Percentiles rank a stretch among this genome's conserved stretches.
phyloP scores from a whole-genome alignment of 2,329 filamentous ascomycete species.

The Akanthomyces muscarius region DNA sequence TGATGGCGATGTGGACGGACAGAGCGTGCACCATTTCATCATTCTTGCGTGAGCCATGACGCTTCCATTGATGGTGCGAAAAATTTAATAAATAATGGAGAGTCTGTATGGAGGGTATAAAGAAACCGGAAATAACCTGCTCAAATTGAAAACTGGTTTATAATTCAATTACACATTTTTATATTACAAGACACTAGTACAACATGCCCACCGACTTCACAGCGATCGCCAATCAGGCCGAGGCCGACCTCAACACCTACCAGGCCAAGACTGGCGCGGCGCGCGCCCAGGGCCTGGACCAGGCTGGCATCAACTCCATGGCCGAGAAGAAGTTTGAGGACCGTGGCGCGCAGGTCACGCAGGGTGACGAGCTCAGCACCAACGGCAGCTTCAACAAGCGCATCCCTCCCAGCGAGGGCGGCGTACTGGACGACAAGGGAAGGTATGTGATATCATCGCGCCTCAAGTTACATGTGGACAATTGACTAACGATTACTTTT shows the following conservation, averaged over 20 bases:
- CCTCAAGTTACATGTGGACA: background rate
- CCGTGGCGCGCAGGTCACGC: conserved; percentile 35
- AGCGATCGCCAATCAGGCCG: conserved; percentile 42
- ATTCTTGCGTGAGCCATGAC: conserved; percentile 7
- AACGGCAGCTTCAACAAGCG: conserved; percentile 43
- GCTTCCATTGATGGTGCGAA: background rate
- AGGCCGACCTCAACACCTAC: conserved; percentile 46
- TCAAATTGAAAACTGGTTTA: background rate
- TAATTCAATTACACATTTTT: background rate
- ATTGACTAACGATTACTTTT: conserved; percentile 17
- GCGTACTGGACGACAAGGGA: conserved; percentile 40
- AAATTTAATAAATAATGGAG: background rate
- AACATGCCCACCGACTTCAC: conserved; percentile 30
- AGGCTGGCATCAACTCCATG: conserved; percentile 39
- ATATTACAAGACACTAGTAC: background rate
- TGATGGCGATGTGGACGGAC: background rate
- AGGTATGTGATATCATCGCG: conserved; percentile 33
- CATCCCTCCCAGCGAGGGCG: conserved; percentile 44
- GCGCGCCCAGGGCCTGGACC: conserved; percentile 36
- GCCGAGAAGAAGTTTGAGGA: conserved; percentile 39
- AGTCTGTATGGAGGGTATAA: background rate
- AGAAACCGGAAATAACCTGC: background rate
- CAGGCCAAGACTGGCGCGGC: conserved; percentile 44
- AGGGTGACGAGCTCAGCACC: conserved; percentile 42
- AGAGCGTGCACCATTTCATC: background rate